phyloP scores from a whole-genome alignment of 179 eudicot genomes.

The Amaranthus tricolor region DNA sequence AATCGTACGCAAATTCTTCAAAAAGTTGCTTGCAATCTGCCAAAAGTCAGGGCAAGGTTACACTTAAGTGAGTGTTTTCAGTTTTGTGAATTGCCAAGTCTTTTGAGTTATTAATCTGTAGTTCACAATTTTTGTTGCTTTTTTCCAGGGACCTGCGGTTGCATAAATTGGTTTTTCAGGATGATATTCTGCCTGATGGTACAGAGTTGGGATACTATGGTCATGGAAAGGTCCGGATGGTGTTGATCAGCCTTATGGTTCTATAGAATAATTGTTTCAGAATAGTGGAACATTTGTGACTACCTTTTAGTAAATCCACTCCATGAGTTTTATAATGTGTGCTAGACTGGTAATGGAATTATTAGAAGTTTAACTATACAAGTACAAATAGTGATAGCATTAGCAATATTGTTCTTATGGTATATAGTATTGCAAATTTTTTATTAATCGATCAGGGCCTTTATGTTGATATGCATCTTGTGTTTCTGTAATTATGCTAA shows the following conservation, averaged over 20 bases:
- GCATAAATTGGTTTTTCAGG: constrained; percentile 70
- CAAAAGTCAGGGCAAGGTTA: constrained; percentile 54
- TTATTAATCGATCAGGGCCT: too few species aligned
- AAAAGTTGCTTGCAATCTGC: constrained; percentile 28
- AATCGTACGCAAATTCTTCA: constrained; percentile 27
- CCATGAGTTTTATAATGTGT: neutral
- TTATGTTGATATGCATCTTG: neutral
- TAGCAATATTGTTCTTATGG: neutral
- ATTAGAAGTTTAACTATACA: neutral
- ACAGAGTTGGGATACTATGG: constrained; percentile 60
- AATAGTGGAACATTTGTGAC: neutral
- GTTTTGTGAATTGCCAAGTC: neutral
- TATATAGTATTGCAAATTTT: neutral
- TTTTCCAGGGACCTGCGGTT: constrained; percentile 60
- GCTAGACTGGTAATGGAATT: neutral
- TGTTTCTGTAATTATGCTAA: neutral
- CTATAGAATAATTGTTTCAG: neutral
- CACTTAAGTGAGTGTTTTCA: constrained; percentile 54
- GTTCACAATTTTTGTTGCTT: constrained; percentile 12
- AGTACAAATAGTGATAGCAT: neutral
- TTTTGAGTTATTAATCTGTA: constrained; percentile 3
- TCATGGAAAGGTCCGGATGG: constrained; percentile 53
- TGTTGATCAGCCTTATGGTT: constrained; percentile 1
- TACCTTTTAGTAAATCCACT: neutral
- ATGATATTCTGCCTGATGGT: constrained; percentile 68